Evolutionary conservation across 1,284 basidiomycete species (phyloP), one percentile per base, ranked within the genome.

Genomic region (Pseudomicrostroma phylloplanum): DNA sequence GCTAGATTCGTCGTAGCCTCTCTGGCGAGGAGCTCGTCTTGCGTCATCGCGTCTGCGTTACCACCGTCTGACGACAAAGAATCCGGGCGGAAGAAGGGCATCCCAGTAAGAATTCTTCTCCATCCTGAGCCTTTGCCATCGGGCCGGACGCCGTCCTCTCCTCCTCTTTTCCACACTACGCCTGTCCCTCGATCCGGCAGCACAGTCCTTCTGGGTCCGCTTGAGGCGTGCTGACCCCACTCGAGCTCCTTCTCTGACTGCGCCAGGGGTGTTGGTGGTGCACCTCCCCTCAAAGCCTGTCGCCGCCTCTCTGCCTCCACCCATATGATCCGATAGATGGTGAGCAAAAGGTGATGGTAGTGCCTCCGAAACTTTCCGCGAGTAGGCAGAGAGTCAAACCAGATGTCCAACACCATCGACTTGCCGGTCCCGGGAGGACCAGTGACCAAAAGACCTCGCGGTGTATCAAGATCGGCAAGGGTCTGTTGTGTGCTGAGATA

Each of bases 271-370:
- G 30, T 60, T 42, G 48, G 59, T 61, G 66, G 25, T 59, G 59
- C 41, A 58, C 70, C 64, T 30, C 68, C 67, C 1, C 64, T 51
- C 9, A 73, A 68, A 39, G 67, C 76, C 26, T 71, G 59, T 56
- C 76, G 66, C 15, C 86, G 71, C 65, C 81, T 77, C 64, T 82
- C 81, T 0, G 84, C 84, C 64, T 85, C 84, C 57, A 84, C 82
- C 83, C 84, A 86, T 9, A 86, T 84, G n/a, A 81, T 83, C 59
- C 85, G 84, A 78, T 89, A 89, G 9, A 89, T 82, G 54, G 85
- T 85, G 9, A 89, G 82, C 0, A 88, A 84, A 66, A 89, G 85
- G 63, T 87, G 83, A 74, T 84, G 86, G 78, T 88, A 88, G 76
- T 88, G 87, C 58, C 86, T 85, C 19, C 86, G 82, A 1, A 83